Evolutionary conservation across 768 basidiomycete species (phyloP), one percentile per base, ranked within the genome.

Genomic region (Leccinum rimulosum): DNA sequence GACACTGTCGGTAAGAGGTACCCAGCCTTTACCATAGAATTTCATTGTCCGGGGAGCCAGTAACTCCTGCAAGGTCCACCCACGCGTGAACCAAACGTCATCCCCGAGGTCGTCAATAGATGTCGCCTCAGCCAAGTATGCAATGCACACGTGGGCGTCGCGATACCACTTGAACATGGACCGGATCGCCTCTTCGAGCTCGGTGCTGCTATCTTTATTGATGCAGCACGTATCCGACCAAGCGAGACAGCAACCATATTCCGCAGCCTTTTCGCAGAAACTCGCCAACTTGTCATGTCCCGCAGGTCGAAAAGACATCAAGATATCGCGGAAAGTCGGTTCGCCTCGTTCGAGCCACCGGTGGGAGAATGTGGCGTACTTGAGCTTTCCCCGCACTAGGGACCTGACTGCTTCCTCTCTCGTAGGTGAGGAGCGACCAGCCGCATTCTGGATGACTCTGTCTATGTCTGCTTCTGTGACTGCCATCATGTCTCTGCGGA

Each of bases 221-320:
- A 74, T 74, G 28, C 73, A 74, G 11, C 68, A 73, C 15, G 74
- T 75, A 35, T 75, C 74, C n/a, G 69, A 71, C 73, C 73, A 75
- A 33, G 69, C 74, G 3, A 72, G 61, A 12, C 30, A 22, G 27
- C 73, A 73, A 0, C 40, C 70, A 35, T 72, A 73, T 38, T 66
- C 70, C 0, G 56, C 62, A 22, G 72, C 70, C 36, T 64, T 73
- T 2, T 38, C 47, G 55, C 70, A 72, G 25, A 71, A 73, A 6
- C 59, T 58, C 22, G 45, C 59, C 15, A 71, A 66, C 22, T 71
- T 71, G 54, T 28, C 33, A 10, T 71, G 73, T 36, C 70, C 72
- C 7, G 68, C 57, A 1, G 70, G 70, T 35, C 7, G 48, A 52
- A 70, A 69, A 2, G 71, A 71, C 72, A 65, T 73, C 51, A 63